Evolutionary conservation across 768 basidiomycete genomes (phyloP), one percentile per base, ranked within the genome.

Genomic region (Lentinus tigrinus): DNA sequence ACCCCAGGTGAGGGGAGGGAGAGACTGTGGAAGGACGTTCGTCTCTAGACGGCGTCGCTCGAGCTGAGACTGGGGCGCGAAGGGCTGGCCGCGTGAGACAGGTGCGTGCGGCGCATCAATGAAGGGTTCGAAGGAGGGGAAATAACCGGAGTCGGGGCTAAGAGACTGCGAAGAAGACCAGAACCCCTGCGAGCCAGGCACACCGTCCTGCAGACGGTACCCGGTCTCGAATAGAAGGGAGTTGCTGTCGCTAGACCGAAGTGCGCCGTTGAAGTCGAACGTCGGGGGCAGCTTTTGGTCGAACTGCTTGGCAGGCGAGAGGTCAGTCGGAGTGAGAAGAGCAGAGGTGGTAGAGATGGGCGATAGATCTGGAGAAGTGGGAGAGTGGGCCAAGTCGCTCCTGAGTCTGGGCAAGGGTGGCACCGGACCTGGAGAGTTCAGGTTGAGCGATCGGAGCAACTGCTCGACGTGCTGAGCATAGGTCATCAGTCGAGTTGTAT

Each of bases 401-500:
- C 77, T 61, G 26, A 81, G 77, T 61, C 76, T 70, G 13, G 79
- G 79, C 43, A 73, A 66, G 47, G 61, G 58, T 31, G 72, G 24
- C 26, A 28, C 69, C 58, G 83, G 85, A 61, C 77, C 81, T 14
- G 91, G 91, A 28, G 91, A 92, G 67, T 85, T 87, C 64, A 93
- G 84, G 67, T 92, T 87, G 48, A 93, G 77, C 14, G 88, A 85
- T 39, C 91, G 85, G 54, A 93, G 77, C 44, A 93, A 80, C 73
- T 91, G 89, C 66, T 90, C 89, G 58, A 92, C 86, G 67, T 90
- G 87, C 88, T 91, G 63, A 26, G 60, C 60, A 65, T 54, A 69
- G 39, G 31, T 54, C 43, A 48, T 67, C 9, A 13, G 13, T 51
- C 9, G 27, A 65, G n/a, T n/a, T 65, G 63, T 59, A 34, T 47